Evolutionary conservation across 768 basidiomycete genomes (phyloP).

Genomic region (Lactarius indigo): DNA sequence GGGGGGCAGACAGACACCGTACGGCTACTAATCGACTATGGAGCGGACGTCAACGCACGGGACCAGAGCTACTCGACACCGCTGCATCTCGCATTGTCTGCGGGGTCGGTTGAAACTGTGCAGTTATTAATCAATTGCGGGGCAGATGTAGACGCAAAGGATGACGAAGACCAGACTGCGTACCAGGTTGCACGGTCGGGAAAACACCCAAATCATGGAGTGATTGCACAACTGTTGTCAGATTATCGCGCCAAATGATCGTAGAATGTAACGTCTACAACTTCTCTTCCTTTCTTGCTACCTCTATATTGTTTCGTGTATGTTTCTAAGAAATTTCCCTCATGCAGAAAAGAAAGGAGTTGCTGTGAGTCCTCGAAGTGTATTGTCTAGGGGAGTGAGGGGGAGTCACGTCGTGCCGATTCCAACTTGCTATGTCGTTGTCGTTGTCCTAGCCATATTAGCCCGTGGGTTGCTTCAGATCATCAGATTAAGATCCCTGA

Average conservation of each 20-base stretch:
- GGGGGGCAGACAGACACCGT: neutral
- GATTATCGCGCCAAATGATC: neutral
- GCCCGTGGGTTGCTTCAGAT: too few relatives aligned
- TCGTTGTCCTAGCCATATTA: too few relatives aligned
- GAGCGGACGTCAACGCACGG: neutral
- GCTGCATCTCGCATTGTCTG: neutral
- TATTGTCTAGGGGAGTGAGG: too few relatives aligned
- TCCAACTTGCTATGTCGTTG: too few relatives aligned
- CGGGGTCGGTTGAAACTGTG: neutral
- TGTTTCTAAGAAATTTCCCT: too few relatives aligned
- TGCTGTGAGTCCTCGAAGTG: too few relatives aligned
- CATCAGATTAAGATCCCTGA: too few relatives aligned
- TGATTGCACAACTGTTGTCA: neutral
- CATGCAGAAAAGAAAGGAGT: too few relatives aligned
- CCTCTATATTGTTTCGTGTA: too few relatives aligned
- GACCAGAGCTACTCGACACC: neutral
- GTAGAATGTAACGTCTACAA: too few relatives aligned
- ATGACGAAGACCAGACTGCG: neutral
- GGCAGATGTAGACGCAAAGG: neutral
- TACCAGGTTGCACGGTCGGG: neutral
- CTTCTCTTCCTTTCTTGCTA: too few relatives aligned
- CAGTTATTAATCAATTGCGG: neutral
- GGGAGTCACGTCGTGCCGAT: too few relatives aligned
- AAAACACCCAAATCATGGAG: neutral
- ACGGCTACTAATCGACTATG: neutral